A percentile compares a stretch with the other conserved stretches of the same genome.
phyloP scores from a whole-genome alignment of 2,329 filamentous ascomycete species.

The Pyrenophora graminea region DNA sequence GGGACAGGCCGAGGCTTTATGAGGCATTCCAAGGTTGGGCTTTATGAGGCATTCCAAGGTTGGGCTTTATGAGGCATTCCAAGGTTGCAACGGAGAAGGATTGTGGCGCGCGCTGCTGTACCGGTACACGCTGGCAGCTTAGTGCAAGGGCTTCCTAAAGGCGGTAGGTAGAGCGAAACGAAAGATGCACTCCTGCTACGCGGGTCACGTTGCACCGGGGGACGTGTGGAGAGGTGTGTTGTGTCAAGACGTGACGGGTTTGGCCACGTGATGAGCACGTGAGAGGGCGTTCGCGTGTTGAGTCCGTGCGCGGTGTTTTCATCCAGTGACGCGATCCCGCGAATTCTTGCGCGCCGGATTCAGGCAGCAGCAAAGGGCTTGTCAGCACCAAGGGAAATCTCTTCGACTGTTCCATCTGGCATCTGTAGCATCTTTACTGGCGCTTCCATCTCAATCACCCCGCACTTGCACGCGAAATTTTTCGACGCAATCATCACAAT shows the following conservation, averaged over 20 bases:
- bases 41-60: not conserved
- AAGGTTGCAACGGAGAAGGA: not conserved
- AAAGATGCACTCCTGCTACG: not conserved
- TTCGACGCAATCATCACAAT: slow-evolving; percentile 13
- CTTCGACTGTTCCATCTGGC: not conserved
- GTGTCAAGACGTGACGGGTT: not conserved
- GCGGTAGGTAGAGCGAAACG: not conserved
- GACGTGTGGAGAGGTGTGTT: not conserved
- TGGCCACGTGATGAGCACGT: not conserved
- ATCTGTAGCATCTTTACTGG: not conserved
- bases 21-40: too few species aligned
- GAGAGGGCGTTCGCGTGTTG: slow-evolving; percentile 12
- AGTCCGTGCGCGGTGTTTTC: slow-evolving; percentile 12
- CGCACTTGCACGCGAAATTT: not conserved
- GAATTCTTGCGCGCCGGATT: not conserved
- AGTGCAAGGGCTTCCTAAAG: not conserved
- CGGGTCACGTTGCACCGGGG: not conserved
- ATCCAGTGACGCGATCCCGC: slow-evolving; percentile 4
- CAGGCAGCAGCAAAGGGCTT: not conserved
- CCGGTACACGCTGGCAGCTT: not conserved
- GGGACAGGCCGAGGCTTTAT: not conserved
- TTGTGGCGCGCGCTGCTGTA: not conserved
- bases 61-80: not conserved
- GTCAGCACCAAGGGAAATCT: not conserved
- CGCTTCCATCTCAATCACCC: not conserved